A percentile compares a stretch with the other conserved stretches of the same genome.
These are phyloP conservation scores for Xylaria polymorpha DNA, from an alignment of 2,329 filamentous ascomycete genomes.

Conservation along the genomic window DNA sequence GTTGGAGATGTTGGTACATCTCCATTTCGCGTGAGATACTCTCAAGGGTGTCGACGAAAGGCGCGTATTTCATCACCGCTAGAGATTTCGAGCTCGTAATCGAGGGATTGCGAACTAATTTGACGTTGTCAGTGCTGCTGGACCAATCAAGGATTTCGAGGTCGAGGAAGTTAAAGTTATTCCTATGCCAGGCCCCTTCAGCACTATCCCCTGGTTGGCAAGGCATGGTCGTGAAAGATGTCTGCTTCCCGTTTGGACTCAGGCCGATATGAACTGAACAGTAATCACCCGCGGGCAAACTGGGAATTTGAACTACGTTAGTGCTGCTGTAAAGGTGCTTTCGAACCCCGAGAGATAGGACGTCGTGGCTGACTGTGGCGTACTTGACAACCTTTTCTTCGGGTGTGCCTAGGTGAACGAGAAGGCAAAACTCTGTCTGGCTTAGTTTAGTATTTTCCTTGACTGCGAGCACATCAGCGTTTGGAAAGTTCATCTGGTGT, in stretches of 20 bases:
- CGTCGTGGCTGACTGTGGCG: not conserved
- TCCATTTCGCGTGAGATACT: not conserved
- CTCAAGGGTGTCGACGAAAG: conserved; percentile 3
- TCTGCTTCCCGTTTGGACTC: not conserved
- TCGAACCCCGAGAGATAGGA: not conserved
- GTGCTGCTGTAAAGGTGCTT: not conserved
- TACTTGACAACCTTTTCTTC: conserved; percentile 1
- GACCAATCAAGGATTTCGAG: not conserved
- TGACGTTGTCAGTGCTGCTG: not conserved
- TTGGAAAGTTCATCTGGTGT: not conserved
- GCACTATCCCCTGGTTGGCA: not conserved
- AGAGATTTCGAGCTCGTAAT: not conserved
- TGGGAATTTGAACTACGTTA: not conserved
- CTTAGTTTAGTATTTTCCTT: not conserved
- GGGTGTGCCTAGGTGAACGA: not conserved
- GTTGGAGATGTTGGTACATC: not conserved
- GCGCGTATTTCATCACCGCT: conserved; percentile 27
- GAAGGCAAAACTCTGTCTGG: not conserved
- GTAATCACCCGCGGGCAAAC: conserved; percentile 13
- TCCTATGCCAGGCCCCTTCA: not conserved
- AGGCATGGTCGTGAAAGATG: not conserved
- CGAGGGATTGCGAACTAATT: conserved; percentile 7
- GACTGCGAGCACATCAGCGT: not conserved
- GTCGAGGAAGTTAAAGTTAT: conserved; percentile 7
- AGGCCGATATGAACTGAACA: not conserved